A percentile compares a stretch with the other conserved stretches of the same genome.
Evolutionary conservation across 805 yeast genomes (phyloP).

Genomic region (Kuraishia piskuri): DNA sequence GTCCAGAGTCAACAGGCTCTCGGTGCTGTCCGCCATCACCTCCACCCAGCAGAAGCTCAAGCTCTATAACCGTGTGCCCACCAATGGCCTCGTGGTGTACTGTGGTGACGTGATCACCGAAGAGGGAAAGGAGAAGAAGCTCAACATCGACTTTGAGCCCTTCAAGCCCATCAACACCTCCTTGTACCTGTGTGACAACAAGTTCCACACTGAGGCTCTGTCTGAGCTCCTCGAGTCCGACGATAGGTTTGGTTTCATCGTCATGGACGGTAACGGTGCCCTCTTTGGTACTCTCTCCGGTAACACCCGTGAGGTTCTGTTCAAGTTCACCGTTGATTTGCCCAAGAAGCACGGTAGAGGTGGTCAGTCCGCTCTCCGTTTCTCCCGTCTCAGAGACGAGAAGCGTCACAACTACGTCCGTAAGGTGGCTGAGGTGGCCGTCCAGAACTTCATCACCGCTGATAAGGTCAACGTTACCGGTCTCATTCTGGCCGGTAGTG

Average conservation of each 20-base stretch:
- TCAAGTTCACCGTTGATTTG: constrained; percentile 92
- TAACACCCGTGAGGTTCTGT: constrained; percentile 92
- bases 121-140: constrained; percentile 95
- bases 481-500: constrained; percentile 95
- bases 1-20: constrained; percentile 92
- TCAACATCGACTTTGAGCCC: constrained; percentile 96
- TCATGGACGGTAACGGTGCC: constrained; percentile 99
- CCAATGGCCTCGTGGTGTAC: constrained; percentile 90
- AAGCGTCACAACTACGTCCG: constrained; percentile 98
- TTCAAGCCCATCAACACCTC: constrained; percentile 99
- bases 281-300: constrained; percentile 93
- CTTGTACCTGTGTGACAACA: constrained; percentile 90
- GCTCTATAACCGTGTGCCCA: constrained; percentile 82
- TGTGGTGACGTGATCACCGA: constrained; percentile 98
- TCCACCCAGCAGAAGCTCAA: constrained; percentile 96
- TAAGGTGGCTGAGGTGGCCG: constrained; percentile 97
- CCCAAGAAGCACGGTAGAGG: constrained; percentile 99
- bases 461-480: constrained; percentile 95
- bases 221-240: constrained; percentile 91
- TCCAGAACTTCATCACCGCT: constrained; percentile 89
- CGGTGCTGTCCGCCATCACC: constrained; percentile 93
- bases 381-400: constrained; percentile 97
- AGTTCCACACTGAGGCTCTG: constrained; percentile 95
- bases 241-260: constrained; percentile 93
- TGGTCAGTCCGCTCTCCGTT: constrained; percentile 99